Conservation (phyloP, 75 land plant species). For the Pinus tabuliformis region DNA sequence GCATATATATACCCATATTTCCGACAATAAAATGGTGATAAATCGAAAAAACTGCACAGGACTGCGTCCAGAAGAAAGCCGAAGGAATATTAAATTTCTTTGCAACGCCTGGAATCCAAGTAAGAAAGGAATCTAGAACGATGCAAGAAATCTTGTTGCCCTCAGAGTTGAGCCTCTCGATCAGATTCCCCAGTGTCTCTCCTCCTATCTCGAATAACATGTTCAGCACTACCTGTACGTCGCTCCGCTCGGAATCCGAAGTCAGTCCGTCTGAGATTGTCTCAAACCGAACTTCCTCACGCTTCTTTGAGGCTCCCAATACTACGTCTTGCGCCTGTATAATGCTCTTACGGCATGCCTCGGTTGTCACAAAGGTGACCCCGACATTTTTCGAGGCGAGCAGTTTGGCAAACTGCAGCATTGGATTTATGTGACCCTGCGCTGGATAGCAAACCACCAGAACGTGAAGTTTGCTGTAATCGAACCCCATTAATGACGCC, state of each 20-base stretch:
- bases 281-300: neutral
- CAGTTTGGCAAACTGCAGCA: slow-evolving; percentile 27
- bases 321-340: neutral
- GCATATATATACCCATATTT: too few species aligned
- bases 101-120: slow-evolving; percentile 56
- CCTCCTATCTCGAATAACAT: too few species aligned
- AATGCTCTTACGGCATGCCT: too few species aligned
- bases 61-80: slow-evolving; percentile 68
- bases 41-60: slow-evolving; percentile 22
- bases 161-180: slow-evolving; percentile 14
- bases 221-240: neutral
- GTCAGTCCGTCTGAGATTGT: neutral
- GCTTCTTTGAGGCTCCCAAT: too few species aligned
- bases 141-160: slow-evolving; percentile 43
- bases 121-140: slow-evolving; percentile 43
- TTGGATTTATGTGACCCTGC: slow-evolving; percentile 36
- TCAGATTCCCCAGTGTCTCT: slow-evolving; percentile 16
- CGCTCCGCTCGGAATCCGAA: neutral
- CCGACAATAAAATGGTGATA: neutral
- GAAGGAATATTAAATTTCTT: slow-evolving; percentile 25
- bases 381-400: slow-evolving; percentile 8
- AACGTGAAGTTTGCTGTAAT: slow-evolving; percentile 16
- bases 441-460: slow-evolving; percentile 22
- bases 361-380: slow-evolving; percentile 31
- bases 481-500: neutral